Conservation (phyloP, 768 basidiomycete genomes). For the Suillus ampliporus region DNA sequence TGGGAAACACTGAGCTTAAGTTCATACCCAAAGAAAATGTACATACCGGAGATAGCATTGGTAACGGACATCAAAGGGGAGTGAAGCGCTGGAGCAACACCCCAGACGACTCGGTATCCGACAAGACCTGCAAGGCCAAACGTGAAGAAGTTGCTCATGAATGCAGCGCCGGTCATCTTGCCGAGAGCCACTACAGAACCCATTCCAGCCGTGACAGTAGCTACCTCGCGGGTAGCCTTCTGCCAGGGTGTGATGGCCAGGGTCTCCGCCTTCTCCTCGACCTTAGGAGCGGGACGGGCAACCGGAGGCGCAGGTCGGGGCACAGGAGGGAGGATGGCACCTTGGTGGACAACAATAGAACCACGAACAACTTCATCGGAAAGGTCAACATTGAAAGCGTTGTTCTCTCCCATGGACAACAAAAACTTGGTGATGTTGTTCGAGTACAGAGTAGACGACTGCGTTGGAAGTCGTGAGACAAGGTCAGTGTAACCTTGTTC, state of each 20-base stretch:
- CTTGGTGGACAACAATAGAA: conserved; percentile 74
- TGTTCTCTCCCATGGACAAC: conserved; percentile 73
- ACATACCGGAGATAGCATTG: conserved; percentile 82
- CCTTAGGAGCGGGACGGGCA: conserved; percentile 55
- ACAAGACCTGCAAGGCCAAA: conserved; percentile 87
- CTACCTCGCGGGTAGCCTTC: conserved; percentile 77
- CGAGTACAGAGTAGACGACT: conserved; percentile 88
- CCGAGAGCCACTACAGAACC: conserved; percentile 74
- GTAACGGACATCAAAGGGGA: conserved; percentile 93
- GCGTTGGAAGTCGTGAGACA: conserved; percentile 87
- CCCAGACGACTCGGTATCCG: conserved; percentile 90
- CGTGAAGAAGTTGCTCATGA: conserved; percentile 90
- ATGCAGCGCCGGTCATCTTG: conserved; percentile 78
- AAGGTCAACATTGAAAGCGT: conserved; percentile 69
- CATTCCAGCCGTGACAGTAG: conserved; percentile 77
- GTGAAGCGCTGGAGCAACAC: conserved; percentile 85
- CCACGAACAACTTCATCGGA: conserved; percentile 87
- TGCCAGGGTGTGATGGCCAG: conserved; percentile 85
- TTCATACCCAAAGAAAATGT: not conserved
- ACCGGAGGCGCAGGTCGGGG: conserved; percentile 73
- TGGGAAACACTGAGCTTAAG: conserved; percentile 19
- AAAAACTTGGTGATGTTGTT: conserved; percentile 93
- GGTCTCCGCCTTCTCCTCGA: conserved; percentile 48
- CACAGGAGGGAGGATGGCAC: conserved; percentile 65
- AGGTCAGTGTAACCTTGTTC: conserved; percentile 78